Evolutionary conservation across 164 flowering plant genomes (phyloP).

Genomic region (Nelumbo lutea): DNA sequence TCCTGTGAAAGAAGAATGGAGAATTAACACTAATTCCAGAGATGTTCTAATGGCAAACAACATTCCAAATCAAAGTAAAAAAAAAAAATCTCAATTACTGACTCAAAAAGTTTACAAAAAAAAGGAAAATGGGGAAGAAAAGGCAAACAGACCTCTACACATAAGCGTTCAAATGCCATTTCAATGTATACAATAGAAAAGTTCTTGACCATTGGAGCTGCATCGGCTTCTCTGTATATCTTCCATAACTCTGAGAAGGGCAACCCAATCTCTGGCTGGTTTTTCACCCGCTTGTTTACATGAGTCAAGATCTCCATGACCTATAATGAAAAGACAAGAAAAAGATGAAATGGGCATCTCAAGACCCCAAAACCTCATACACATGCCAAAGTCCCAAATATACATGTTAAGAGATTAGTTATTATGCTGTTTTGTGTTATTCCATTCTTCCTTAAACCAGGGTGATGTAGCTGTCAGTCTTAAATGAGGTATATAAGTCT

Average conservation of each 20-base stretch:
- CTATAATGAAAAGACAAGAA: conserved; percentile 28
- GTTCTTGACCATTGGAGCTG: conserved; percentile 77
- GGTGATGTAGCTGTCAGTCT: too few species aligned
- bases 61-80: not conserved
- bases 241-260: conserved; percentile 78
- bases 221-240: conserved; percentile 46
- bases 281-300: conserved; percentile 93
- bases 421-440: too few species aligned
- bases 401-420: too few species aligned
- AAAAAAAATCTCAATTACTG: not conserved
- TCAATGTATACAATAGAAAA: conserved; percentile 90
- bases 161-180: conserved; percentile 84
- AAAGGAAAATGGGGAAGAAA: too few species aligned
- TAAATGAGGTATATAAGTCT: too few species aligned
- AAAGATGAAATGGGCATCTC: not conserved
- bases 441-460: too few species aligned
- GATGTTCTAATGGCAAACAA: not conserved
- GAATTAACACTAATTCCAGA: conserved; percentile 1
- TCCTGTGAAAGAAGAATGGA: conserved; percentile 39
- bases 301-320: conserved; percentile 91
- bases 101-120: not conserved
- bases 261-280: conserved; percentile 64
- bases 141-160: conserved; percentile 44
- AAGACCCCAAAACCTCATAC: not conserved
- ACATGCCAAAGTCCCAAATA: not conserved